Conservation (phyloP, 2,329 filamentous ascomycete species). For the Phialocephala sp. region DNA sequence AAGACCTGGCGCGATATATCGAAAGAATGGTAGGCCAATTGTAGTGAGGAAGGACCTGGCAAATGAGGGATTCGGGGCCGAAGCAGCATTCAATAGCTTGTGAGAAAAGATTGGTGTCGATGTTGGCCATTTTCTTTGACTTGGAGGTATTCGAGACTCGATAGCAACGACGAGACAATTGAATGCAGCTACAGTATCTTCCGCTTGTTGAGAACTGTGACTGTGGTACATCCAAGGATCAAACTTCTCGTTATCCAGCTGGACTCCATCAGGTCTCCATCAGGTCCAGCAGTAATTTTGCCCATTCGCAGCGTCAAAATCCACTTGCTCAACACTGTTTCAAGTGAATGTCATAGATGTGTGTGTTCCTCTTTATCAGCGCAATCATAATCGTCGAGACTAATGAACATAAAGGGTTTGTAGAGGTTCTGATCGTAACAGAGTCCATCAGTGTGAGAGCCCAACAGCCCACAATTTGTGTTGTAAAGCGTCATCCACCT, state of each 20-base stretch:
- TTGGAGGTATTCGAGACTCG: not conserved
- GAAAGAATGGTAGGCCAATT: not conserved
- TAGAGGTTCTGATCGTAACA: not conserved
- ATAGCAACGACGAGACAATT: not conserved
- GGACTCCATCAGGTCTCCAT: not conserved
- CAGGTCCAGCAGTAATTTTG: not conserved
- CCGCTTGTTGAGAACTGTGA: not conserved
- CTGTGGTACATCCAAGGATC: not conserved
- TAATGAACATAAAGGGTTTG: not conserved
- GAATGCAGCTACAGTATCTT: not conserved
- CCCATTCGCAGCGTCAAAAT: not conserved
- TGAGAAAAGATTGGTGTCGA: not conserved
- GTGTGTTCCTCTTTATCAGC: not conserved
- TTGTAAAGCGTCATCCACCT: not conserved
- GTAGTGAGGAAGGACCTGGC: not conserved
- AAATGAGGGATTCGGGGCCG: not conserved
- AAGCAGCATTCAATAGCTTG: not conserved
- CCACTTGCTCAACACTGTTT: constrained; percentile 4
- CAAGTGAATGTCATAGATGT: not conserved
- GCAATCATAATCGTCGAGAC: not conserved
- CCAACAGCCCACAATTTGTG: not conserved
- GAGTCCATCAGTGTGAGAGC: not conserved
- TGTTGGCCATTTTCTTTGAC: not conserved
- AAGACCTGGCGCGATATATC: not conserved
- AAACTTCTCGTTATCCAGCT: not conserved